Evolutionary conservation across 441 rosid genomes (phyloP).

Genomic region (Erysimum pusillum): DNA sequence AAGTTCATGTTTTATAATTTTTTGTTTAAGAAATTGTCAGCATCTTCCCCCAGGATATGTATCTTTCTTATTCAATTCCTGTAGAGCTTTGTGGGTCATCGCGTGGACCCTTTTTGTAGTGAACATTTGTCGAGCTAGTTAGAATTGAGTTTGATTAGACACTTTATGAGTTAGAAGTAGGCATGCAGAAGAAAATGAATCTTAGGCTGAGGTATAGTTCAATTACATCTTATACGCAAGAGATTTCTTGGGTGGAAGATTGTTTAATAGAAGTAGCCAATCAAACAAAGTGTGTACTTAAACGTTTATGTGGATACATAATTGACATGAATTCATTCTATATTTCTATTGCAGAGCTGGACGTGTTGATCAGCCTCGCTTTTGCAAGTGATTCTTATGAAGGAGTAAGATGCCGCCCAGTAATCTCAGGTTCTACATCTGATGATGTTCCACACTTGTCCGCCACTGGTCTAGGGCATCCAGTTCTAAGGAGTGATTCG

Average conservation of each 20-base stretch:
- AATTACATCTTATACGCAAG: slow-evolving; percentile 12
- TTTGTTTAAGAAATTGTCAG: slow-evolving; percentile 13
- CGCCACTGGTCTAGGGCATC: slow-evolving; percentile 90
- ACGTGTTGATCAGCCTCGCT: slow-evolving; percentile 89
- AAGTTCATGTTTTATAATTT: slow-evolving; percentile 26
- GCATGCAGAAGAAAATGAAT: slow-evolving; percentile 21
- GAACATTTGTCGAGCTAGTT: slow-evolving; percentile 21
- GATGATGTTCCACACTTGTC: slow-evolving; percentile 68
- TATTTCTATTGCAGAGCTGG: slow-evolving; percentile 72
- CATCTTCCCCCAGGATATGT: slow-evolving; percentile 16
- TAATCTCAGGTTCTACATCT: slow-evolving; percentile 56
- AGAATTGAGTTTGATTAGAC: slow-evolving; percentile 25
- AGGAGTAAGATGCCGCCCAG: slow-evolving; percentile 84
- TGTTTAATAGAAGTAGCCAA: slow-evolving; percentile 12
- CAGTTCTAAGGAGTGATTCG: slow-evolving; percentile 89
- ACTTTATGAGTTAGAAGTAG: slow-evolving; percentile 16
- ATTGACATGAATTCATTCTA: slow-evolving; percentile 30
- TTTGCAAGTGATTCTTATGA: slow-evolving; percentile 92
- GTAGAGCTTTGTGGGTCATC: slow-evolving; percentile 23
- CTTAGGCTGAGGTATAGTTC: not conserved
- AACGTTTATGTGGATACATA: slow-evolving; percentile 22
- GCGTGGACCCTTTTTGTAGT: slow-evolving; percentile 21
- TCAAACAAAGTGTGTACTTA: slow-evolving; percentile 8
- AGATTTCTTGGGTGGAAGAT: slow-evolving; percentile 19
- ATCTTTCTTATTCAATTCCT: slow-evolving; percentile 12